Base-by-base conservation (phyloP, 331 rosid species). In the Pyrus hybrid region DNA sequence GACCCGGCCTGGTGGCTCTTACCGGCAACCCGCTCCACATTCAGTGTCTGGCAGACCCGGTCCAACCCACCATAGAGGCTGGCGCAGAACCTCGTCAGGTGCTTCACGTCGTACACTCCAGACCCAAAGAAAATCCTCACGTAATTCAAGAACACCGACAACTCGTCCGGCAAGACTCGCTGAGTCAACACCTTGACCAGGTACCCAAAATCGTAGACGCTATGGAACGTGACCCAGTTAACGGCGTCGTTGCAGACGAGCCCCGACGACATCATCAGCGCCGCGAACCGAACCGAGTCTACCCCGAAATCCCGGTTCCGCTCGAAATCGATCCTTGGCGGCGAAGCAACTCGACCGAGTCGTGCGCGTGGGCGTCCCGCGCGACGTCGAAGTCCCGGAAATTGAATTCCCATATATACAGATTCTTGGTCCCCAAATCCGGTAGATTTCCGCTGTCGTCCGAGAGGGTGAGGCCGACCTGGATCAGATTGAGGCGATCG, bases 281-380 rank as follows among this genome's bases (percentile, higher is more conserved):
- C 88, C 1, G 87, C 89, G 66, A 92, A 92, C 6, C 49, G 73
- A 13, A 6, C 18, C 13, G 88, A 82, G 5, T 87, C 80, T 3
- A 90, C 78, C 3, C 97, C 92, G 0, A 13, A 5, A 4, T 70
- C 70, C 16, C 65, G 63, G 53, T 90, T 87, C 74, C 60, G 71
- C 14, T 87, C 87, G 56, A 92, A 90, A 62, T 92, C 87, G 12
- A 90, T 92, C 96, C 97, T n/a, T 92, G 97, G 3, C 79, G 68
- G 63, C 82, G 80, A 16, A 92, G 79, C 33, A 92, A 43, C 29
- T 76, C 91, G 11, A 92, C 76, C 0, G 96, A 90, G 30, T 88
- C 89, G 10, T 66, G 89, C 0, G 89, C 87, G 71, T 92, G 85
- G 7, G 65, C 60, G 8, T 92, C 88, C 3, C 84, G 83, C 25